These are phyloP conservation scores for Saccharomycopsis sp. DNA, from an alignment of 805 yeast genomes.

Conservation along the genomic window DNA sequence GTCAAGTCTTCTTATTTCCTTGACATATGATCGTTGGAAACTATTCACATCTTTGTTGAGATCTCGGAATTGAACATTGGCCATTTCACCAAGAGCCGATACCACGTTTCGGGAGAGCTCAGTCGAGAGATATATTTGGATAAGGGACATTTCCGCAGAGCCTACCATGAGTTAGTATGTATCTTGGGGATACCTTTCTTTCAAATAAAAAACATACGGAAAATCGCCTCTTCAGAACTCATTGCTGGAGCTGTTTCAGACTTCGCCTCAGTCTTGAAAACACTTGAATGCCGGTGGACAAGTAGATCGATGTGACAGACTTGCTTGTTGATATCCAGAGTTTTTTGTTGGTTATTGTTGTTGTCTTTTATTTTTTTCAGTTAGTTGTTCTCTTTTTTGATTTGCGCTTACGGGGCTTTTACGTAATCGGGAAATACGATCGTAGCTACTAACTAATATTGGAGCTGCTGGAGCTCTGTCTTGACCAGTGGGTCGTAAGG, in stretches of 20 bases:
- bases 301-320: too few relatives aligned
- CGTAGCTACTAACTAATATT: not conserved
- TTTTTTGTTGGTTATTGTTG: too few relatives aligned
- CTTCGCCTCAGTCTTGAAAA: too few relatives aligned
- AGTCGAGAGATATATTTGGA: slow-evolving; percentile 83
- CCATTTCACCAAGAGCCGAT: slow-evolving; percentile 79
- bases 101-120: slow-evolving; percentile 84
- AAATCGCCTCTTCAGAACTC: slow-evolving; percentile 21
- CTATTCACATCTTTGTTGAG: slow-evolving; percentile 69
- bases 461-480: slow-evolving; percentile 3
- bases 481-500: slow-evolving; percentile 16
- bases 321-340: too few relatives aligned
- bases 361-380: too few relatives aligned
- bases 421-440: too few relatives aligned
- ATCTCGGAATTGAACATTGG: slow-evolving; percentile 82
- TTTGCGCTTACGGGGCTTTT: too few relatives aligned
- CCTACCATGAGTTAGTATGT: slow-evolving; percentile 26
- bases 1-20: slow-evolving; percentile 76
- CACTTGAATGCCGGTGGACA: too few relatives aligned
- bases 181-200: not conserved
- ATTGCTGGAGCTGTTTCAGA: too few relatives aligned
- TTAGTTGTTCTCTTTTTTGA: too few relatives aligned
- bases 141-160: slow-evolving; percentile 95
- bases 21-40: slow-evolving; percentile 86
- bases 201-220: slow-evolving; percentile 20